These are phyloP conservation scores for Arctium minus DNA, from an alignment of 129 eudicot genomes.

Conservation along the genomic window DNA sequence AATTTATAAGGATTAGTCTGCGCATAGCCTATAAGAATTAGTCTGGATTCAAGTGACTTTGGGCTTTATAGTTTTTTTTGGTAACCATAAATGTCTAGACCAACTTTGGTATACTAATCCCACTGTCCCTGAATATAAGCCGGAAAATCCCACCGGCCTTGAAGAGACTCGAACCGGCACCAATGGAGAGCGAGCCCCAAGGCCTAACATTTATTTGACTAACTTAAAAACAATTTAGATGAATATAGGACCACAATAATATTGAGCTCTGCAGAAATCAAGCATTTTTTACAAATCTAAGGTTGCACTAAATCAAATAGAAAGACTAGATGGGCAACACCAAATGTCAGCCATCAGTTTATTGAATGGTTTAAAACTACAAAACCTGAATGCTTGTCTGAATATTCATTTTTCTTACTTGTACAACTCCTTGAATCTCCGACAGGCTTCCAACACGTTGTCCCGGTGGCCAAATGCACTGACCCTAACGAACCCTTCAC, in stretches of 20 bases:
- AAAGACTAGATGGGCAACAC: constrained; percentile 3
- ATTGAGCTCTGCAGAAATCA: constrained; percentile 9
- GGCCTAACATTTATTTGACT: no score
- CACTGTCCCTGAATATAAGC: no score
- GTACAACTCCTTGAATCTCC: constrained; percentile 89
- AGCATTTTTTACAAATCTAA: constrained; percentile 17
- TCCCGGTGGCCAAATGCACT: constrained; percentile 87
- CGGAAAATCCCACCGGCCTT: no score
- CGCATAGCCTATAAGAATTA: no score
- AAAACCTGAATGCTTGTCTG: background rate
- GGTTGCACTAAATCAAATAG: background rate
- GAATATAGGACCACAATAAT: background rate
- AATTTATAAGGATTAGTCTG: no score
- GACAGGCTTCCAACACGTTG: constrained; percentile 90
- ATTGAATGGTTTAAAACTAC: constrained; percentile 15
- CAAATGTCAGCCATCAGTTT: background rate
- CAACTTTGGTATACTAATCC: no score
- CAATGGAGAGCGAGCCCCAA: no score
- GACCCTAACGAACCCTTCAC: constrained; percentile 94
- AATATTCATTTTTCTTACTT: constrained; percentile 39
- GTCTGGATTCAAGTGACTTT: no score
- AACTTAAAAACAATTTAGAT: background rate
- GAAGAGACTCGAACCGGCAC: no score
- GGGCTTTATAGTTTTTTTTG: no score
- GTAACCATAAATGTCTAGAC: no score